These are phyloP conservation scores for Blastobotrys ciferrii DNA, from an alignment of 1,139 yeast genomes.

Conservation along the genomic window DNA sequence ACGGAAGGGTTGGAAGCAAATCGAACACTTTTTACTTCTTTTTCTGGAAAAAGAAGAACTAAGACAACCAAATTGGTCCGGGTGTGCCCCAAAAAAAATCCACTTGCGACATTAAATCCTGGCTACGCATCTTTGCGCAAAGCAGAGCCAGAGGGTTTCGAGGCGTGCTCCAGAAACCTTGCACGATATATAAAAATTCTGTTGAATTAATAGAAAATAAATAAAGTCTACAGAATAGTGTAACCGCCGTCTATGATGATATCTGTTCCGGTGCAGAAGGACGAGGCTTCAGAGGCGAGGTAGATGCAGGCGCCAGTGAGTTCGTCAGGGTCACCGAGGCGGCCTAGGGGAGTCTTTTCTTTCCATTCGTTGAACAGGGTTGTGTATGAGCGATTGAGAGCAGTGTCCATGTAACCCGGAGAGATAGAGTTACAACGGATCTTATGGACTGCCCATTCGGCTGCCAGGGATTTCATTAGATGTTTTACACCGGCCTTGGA, in stretches of 20 bases:
- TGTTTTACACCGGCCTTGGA: slow-evolving; percentile 63
- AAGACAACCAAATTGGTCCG: too few relatives aligned
- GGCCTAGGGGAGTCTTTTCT: slow-evolving; percentile 63
- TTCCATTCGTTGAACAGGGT: slow-evolving; percentile 52
- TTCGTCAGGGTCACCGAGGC: slow-evolving; percentile 66
- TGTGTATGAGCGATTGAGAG: slow-evolving; percentile 52
- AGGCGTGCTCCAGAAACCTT: too few relatives aligned
- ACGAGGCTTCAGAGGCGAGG: slow-evolving; percentile 60
- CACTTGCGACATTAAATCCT: too few relatives aligned
- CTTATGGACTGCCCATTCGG: slow-evolving; percentile 57
- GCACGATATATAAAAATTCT: too few relatives aligned
- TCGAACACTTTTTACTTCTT: too few relatives aligned
- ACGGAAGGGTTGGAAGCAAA: too few relatives aligned
- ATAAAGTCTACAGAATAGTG: slow-evolving; percentile 29
- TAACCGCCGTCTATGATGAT: slow-evolving; percentile 70
- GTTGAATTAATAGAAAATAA: not conserved
- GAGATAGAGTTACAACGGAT: slow-evolving; percentile 55
- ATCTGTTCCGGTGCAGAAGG: slow-evolving; percentile 66
- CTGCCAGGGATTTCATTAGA: slow-evolving; percentile 52
- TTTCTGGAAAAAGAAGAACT: too few relatives aligned
- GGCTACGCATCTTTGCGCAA: too few relatives aligned
- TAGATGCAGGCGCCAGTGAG: slow-evolving; percentile 68
- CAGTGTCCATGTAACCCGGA: slow-evolving; percentile 60
- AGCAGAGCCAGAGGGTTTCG: too few relatives aligned
- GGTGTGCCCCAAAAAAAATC: too few relatives aligned